Base-by-base conservation (phyloP, 2,329 filamentous ascomycete species). In the Colletotrichum siamense region DNA sequence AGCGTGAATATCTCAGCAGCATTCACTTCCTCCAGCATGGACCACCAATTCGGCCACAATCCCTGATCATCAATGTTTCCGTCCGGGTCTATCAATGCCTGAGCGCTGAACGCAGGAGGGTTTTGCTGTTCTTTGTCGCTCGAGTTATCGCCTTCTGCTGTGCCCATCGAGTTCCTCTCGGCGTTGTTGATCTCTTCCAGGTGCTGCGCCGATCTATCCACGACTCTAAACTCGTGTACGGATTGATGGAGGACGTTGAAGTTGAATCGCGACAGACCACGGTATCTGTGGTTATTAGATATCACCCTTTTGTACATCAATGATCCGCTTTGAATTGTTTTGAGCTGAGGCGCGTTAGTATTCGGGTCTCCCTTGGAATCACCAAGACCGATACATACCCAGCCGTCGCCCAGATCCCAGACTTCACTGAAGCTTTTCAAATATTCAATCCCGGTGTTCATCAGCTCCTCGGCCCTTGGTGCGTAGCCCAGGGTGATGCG, bases 401-500 rank as follows among this genome's bases (percentile, higher is more conserved):
- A 82, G 15, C 81, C 81, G 18, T 82, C 81, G 4, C 80, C 81
- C 26, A 83, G 79, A 13, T 77, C 80, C 82, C 81, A 82, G 12
- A 83, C 79, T 30, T 79, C 74, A 0, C 81, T 79, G 44, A 82
- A 82, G 63, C 79, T 78, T 10, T 79, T 75, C 39, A 83, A 71
- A 62, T 83, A 83, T 12, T 79, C 77, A 22, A 81, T 70, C 32
- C 81, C 81, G 69, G 79, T 78, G 8, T 80, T 75, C 66, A 81
- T 75, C 22, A 74, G 71, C 59, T 78, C 75, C 16, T 79, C 76
- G 5, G 81, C 79, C 7, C 67, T 71, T 2, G 77, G 77, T 65
- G 83, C 85, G 15, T 83, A 78, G 2, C 81, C 79, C 2, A 85
- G 77, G 73, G 87, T 88, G 83, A 88, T 88, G 3, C 80, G 80